phyloP scores from a whole-genome alignment of 345 rosid species.

The Gossypioides kirkii region DNA sequence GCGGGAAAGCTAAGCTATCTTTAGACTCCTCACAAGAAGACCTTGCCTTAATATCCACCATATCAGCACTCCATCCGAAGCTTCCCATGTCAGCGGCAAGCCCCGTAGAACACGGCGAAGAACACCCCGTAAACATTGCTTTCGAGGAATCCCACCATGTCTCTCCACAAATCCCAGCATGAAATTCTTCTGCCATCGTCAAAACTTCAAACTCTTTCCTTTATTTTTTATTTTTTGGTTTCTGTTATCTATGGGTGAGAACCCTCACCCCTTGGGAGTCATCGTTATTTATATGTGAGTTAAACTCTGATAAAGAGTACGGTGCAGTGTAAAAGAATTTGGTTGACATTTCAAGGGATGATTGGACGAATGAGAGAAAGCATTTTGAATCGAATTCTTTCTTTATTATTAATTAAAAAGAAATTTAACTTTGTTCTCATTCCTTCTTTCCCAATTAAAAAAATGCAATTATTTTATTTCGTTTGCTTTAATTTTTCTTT shows the following conservation, averaged over 20 bases:
- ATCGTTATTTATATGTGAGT: conserved; percentile 32
- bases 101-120: conserved; percentile 37
- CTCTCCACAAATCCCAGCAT: conserved; percentile 49
- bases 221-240: neutral
- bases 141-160: conserved; percentile 60
- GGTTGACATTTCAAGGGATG: conserved; percentile 50
- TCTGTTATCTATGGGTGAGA: neutral
- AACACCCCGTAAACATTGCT: conserved; percentile 31
- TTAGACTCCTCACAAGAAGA: conserved; percentile 28
- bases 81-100: conserved; percentile 26
- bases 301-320: conserved; percentile 18
- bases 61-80: conserved; percentile 32
- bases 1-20: conserved; percentile 20
- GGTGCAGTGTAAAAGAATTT: conserved; percentile 23
- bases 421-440: conserved; percentile 7
- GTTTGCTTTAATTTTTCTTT: neutral
- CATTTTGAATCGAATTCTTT: conserved; percentile 41
- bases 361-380: conserved; percentile 36
- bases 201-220: neutral
- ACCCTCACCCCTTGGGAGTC: neutral
- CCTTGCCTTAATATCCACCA: conserved; percentile 30
- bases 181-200: conserved; percentile 72
- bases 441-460: neutral
- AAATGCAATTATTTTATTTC: neutral
- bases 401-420: neutral